Conservation (phyloP, 78 protist genomes). For the Tieghemostelium lacteum region DNA sequence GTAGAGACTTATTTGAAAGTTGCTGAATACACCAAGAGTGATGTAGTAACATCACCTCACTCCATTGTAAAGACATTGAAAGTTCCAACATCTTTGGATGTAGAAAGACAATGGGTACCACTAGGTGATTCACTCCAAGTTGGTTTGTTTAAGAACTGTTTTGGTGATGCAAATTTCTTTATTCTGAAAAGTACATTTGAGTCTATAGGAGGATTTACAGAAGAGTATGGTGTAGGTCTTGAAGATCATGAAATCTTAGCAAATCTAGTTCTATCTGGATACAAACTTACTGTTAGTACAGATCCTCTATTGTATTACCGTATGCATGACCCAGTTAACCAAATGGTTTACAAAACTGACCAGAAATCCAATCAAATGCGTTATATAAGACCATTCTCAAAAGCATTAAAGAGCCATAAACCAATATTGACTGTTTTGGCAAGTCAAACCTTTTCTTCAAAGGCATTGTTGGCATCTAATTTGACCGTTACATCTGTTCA, state of each 20-base stretch:
- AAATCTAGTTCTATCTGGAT: constrained; percentile 21
- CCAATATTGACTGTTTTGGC: constrained; percentile 61
- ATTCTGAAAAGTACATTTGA: constrained; percentile 9
- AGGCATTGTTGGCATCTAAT: neutral
- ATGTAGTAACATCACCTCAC: constrained; percentile 70
- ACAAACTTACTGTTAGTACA: constrained; percentile 20
- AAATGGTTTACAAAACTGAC: constrained; percentile 57
- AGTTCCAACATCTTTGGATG: neutral
- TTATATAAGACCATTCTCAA: constrained; percentile 57
- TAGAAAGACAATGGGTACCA: constrained; percentile 67
- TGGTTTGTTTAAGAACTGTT: constrained; percentile 72
- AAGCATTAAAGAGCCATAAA: neutral
- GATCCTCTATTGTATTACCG: constrained; percentile 63
- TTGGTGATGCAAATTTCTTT: constrained; percentile 77
- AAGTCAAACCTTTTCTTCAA: neutral
- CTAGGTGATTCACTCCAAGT: constrained; percentile 57
- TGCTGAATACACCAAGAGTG: constrained; percentile 8
- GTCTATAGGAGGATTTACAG: constrained; percentile 57
- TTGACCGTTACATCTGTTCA: constrained; percentile 3
- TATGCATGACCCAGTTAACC: constrained; percentile 30
- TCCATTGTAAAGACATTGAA: constrained; percentile 13
- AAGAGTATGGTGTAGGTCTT: constrained; percentile 72
- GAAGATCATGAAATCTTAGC: constrained; percentile 72
- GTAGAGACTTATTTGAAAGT: constrained; percentile 31
- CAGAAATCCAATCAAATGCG: constrained; percentile 68